These are phyloP conservation scores for Sclerotinia spermophila DNA, from an alignment of 2,329 filamentous ascomycete species.

Conservation along the genomic window DNA sequence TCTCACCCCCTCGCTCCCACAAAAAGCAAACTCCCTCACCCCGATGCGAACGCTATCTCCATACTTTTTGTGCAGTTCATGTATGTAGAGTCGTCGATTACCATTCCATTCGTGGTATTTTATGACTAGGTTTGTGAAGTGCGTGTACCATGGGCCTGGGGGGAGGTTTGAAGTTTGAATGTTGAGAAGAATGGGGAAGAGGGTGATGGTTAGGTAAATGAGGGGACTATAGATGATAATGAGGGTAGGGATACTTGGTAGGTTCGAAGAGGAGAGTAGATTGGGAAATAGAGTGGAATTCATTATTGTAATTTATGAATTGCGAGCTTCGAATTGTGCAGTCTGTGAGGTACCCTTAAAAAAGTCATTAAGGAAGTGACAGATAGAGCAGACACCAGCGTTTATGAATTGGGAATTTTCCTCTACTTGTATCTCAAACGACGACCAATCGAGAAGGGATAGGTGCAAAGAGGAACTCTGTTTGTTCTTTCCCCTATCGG, in stretches of 20 bases:
- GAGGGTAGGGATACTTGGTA: too few relatives aligned
- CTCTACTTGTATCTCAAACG: neutral
- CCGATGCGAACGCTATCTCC: conserved; percentile 56
- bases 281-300: neutral
- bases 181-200: neutral
- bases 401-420: too few relatives aligned
- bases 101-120: conserved; percentile 49
- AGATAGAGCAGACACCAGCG: neutral
- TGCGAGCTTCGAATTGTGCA: neutral
- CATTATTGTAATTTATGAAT: neutral
- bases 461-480: neutral
- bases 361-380: neutral
- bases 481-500: neutral
- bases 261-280: neutral
- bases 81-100: conserved; percentile 52
- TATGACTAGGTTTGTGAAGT: conserved; percentile 27
- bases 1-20: conserved; percentile 53
- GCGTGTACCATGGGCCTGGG: conserved; percentile 30
- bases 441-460: neutral
- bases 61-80: conserved; percentile 51
- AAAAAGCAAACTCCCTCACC: conserved; percentile 58
- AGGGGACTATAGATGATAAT: neutral
- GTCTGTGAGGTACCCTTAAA: neutral
- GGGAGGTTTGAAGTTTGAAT: conserved; percentile 12
- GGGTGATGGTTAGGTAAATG: neutral